These are phyloP conservation scores for Xerocomellus dryophilus DNA, from an alignment of 768 basidiomycete genomes.

Conservation along the genomic window DNA sequence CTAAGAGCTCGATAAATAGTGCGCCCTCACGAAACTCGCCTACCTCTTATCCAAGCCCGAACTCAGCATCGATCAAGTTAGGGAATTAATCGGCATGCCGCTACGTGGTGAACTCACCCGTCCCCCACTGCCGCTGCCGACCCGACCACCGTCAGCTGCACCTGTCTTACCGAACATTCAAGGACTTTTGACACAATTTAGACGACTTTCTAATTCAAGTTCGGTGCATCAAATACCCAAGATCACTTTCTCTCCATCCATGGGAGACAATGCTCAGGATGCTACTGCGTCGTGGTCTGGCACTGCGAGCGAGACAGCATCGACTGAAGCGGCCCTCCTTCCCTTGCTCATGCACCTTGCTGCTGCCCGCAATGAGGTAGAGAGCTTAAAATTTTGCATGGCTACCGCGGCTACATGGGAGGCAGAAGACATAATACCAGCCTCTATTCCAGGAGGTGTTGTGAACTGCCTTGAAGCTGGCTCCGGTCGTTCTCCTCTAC, in stretches of 20 bases:
- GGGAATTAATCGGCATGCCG: conserved; percentile 70
- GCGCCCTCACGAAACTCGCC: conserved; percentile 84
- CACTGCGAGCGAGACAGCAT: conserved; percentile 73
- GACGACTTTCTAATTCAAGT: conserved; percentile 55
- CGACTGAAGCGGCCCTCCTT: conserved; percentile 65
- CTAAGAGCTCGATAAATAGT: conserved; percentile 43
- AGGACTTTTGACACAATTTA: conserved; percentile 62
- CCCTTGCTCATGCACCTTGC: conserved; percentile 81
- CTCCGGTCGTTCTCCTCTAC: conserved; percentile 73
- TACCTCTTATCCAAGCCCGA: conserved; percentile 89
- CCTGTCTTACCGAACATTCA: conserved; percentile 60
- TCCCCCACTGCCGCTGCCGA: conserved; percentile 41
- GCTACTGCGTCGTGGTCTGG: conserved; percentile 68
- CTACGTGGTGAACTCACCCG: conserved; percentile 87
- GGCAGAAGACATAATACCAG: conserved; percentile 16
- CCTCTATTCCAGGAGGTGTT: conserved; percentile 57
- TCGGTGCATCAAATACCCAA: conserved; percentile 36
- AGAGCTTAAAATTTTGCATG: conserved; percentile 61
- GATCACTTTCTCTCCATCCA: conserved; percentile 32
- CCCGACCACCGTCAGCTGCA: conserved; percentile 37
- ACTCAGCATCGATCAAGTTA: conserved; percentile 62
- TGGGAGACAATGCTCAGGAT: conserved; percentile 41
- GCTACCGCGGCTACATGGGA: conserved; percentile 24
- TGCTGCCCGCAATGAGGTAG: conserved; percentile 64
- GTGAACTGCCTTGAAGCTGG: conserved; percentile 70